Evolutionary conservation across 495 filamentous ascomycete species (phyloP).

Genomic region (Lindgomyces ingoldianus): DNA sequence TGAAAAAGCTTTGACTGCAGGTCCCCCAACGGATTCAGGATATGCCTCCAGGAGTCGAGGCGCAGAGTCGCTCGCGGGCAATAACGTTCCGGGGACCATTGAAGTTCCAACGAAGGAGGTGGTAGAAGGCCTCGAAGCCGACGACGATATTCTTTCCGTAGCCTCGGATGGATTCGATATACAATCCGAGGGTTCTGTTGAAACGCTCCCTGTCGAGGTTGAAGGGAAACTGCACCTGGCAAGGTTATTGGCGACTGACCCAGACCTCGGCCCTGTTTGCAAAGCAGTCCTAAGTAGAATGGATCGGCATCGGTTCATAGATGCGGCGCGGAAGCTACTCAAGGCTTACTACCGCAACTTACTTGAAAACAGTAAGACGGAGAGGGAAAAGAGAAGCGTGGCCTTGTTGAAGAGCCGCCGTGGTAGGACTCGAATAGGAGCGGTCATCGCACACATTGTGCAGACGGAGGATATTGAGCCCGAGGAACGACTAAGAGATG

Average conservation of each 20-base stretch:
- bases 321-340: neutral
- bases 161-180: neutral
- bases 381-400: neutral
- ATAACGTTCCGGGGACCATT: too few species aligned
- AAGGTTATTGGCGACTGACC: neutral
- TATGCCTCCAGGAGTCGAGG: neutral
- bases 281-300: neutral
- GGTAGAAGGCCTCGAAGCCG: neutral
- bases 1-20: too few species aligned
- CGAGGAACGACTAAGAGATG: neutral
- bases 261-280: neutral
- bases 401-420: neutral
- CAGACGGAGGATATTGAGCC: neutral
- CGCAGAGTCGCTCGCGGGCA: neutral
- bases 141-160: neutral
- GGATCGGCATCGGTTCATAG: neutral
- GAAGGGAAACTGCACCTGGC: neutral
- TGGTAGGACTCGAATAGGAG: neutral
- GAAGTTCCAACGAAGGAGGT: neutral
- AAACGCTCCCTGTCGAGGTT: neutral
- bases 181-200: neutral
- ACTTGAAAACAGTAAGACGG: neutral
- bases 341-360: neutral
- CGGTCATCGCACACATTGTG: neutral
- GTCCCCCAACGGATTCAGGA: neutral